phyloP scores from a whole-genome alignment of 768 basidiomycete genomes.

The Trametes coccinea region DNA sequence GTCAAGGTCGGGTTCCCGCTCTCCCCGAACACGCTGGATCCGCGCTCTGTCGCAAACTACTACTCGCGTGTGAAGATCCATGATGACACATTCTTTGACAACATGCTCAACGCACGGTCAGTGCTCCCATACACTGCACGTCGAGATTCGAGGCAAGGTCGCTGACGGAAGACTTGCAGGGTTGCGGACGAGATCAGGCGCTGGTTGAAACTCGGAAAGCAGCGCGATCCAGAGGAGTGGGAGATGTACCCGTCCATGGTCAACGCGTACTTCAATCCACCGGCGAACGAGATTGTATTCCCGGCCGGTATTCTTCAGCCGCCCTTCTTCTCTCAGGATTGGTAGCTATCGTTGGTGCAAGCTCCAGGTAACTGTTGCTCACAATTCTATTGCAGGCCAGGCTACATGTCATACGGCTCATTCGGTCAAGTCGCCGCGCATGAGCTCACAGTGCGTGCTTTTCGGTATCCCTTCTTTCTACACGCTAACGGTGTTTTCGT shows the following conservation, averaged over 20 bases:
- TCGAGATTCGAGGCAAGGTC: too few species aligned
- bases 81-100: constrained; percentile 77
- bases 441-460: constrained; percentile 72
- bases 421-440: constrained; percentile 93
- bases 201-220: constrained; percentile 76
- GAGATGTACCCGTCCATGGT: constrained; percentile 87
- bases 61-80: constrained; percentile 71
- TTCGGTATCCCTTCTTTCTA: neutral
- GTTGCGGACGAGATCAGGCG: constrained; percentile 59
- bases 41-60: constrained; percentile 69
- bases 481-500: neutral
- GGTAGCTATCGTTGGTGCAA: constrained; percentile 43
- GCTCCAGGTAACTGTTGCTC: neutral
- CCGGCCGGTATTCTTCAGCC: constrained; percentile 94
- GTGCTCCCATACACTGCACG: too few species aligned
- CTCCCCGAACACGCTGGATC: constrained; percentile 76
- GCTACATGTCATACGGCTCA: constrained; percentile 86
- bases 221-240: constrained; percentile 74
- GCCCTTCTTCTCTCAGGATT: constrained; percentile 84
- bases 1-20: constrained; percentile 94
- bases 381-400: constrained; percentile 56
- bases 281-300: constrained; percentile 93
- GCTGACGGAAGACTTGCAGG: constrained; percentile 35
- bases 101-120: constrained; percentile 67
- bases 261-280: constrained; percentile 87